These are phyloP conservation scores for Cyberlindnera mycetangii DNA, from an alignment of 805 yeast genomes.

Conservation along the genomic window DNA sequence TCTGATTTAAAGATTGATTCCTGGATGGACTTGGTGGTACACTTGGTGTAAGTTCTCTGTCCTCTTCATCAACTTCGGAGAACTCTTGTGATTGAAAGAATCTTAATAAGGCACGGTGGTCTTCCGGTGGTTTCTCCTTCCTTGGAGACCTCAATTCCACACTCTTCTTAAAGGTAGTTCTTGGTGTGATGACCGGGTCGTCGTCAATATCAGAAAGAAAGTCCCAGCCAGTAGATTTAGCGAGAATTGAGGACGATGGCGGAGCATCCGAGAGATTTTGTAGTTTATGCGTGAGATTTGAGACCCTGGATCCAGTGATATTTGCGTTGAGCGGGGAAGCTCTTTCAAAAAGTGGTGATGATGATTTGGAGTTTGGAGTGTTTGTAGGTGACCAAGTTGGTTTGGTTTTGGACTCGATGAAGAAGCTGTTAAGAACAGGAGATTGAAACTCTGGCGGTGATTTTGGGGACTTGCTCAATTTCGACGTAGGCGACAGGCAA, in stretches of 20 bases:
- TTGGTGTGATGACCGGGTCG: slow-evolving; percentile 1
- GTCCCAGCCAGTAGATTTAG: slow-evolving; percentile 9
- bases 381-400: slow-evolving; percentile 25
- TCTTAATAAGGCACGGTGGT: slow-evolving; percentile 13
- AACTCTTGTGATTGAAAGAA: slow-evolving; percentile 11
- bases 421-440: slow-evolving; percentile 16
- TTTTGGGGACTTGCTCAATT: not conserved
- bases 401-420: slow-evolving; percentile 24
- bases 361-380: slow-evolving; percentile 3
- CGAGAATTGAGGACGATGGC: not conserved
- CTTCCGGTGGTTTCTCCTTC: slow-evolving; percentile 5
- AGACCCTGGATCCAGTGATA: slow-evolving; percentile 1
- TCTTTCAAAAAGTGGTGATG: not conserved
- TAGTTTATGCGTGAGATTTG: slow-evolving; percentile 1
- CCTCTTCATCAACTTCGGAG: not conserved
- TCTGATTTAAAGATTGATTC: not conserved
- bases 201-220: slow-evolving; percentile 9
- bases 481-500: not conserved
- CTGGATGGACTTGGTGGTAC: not conserved
- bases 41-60: not conserved
- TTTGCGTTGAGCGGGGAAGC: not conserved
- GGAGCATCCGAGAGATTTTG: not conserved
- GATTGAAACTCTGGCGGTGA: slow-evolving; percentile 3
- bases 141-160: slow-evolving; percentile 10
- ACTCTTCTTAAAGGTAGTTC: slow-evolving; percentile 6